These are phyloP conservation scores for Chrysanthemum seticuspe DNA, from an alignment of 129 eudicot genomes.

Conservation along the genomic window DNA sequence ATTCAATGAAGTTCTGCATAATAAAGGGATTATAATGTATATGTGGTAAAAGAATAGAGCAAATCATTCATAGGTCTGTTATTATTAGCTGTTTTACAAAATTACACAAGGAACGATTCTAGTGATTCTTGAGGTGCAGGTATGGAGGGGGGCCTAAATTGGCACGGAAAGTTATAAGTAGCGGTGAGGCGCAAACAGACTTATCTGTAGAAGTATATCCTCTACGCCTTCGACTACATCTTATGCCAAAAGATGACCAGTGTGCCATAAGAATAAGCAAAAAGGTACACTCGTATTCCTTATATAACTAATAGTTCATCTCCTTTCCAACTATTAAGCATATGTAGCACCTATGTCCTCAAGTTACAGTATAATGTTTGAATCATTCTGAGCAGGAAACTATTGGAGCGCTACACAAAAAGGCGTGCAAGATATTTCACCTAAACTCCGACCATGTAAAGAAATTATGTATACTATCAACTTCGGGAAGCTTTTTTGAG, in stretches of 20 bases:
- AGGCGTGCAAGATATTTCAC: constrained; percentile 77
- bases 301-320: constrained; percentile 11
- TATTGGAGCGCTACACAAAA: constrained; percentile 72
- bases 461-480: not conserved
- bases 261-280: constrained; percentile 85
- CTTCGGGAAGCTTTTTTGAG: constrained; percentile 3
- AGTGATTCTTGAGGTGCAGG: constrained; percentile 52
- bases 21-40: not conserved
- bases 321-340: too few relatives aligned
- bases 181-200: constrained; percentile 85
- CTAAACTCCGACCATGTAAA: constrained; percentile 75
- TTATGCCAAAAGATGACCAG: constrained; percentile 73
- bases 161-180: constrained; percentile 82
- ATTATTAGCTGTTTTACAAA: constrained; percentile 20
- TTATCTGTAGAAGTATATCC: constrained; percentile 95
- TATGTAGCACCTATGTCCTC: not conserved
- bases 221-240: constrained; percentile 74
- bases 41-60: constrained; percentile 13
- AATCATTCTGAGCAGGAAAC: constrained; percentile 65
- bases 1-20: not conserved
- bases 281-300: constrained; percentile 46
- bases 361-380: constrained; percentile 7
- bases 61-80: constrained; percentile 15
- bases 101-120: constrained; percentile 18
- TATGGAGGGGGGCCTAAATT: constrained; percentile 98